These are phyloP conservation scores for Lenwebbia sp. DNA, from an alignment of 345 rosid genomes.

Conservation along the genomic window DNA sequence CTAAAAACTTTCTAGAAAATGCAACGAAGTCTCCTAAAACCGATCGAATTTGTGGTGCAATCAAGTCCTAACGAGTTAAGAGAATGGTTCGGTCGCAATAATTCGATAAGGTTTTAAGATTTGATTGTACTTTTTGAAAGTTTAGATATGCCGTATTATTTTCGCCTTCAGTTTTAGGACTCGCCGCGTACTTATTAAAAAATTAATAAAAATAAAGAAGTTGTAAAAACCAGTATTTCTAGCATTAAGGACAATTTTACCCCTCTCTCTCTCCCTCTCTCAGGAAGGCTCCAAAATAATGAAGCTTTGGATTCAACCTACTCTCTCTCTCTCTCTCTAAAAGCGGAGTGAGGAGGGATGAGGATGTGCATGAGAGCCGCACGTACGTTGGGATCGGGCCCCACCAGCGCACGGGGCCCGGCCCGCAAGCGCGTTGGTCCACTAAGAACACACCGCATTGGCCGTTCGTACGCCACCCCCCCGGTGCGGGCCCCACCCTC, in stretches of 20 bases:
- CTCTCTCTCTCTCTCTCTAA: background rate
- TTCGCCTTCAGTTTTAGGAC: background rate
- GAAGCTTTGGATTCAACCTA: background rate
- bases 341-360: background rate
- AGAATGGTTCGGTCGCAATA: fast-evolving
- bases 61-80: fast-evolving
- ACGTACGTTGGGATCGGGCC: background rate
- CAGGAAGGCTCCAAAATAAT: background rate
- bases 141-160: fast-evolving
- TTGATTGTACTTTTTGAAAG: fast-evolving
- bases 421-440: background rate
- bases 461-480: background rate
- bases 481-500: background rate
- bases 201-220: too few species aligned
- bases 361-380: background rate
- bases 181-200: too few species aligned
- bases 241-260: too few species aligned
- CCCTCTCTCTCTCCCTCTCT: background rate
- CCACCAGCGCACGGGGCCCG: background rate
- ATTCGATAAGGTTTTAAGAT: background rate
- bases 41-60: fast-evolving
- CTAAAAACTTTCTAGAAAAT: background rate
- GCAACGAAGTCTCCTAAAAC: background rate
- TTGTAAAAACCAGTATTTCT: too few species aligned
- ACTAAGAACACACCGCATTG: background rate